Base-by-base conservation (phyloP, 2,329 filamentous ascomycete genomes). In the Coniochaeta hoffmannii region DNA sequence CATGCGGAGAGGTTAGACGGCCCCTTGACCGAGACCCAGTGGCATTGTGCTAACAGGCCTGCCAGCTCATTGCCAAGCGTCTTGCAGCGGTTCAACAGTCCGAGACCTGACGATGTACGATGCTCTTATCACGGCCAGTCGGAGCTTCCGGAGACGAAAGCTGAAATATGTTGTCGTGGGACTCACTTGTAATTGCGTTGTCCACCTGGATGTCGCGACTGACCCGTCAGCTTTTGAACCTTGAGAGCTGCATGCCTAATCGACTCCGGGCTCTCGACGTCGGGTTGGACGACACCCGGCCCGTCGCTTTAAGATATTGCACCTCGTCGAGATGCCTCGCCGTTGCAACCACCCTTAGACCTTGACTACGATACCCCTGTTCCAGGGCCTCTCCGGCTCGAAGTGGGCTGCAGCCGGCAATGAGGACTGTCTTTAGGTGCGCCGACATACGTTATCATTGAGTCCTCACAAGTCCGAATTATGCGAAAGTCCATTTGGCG, bases 401-500 rank as follows among this genome's bases (percentile, higher is more conserved):
- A 9, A 66, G 67, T 11, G 68, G 65, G 1, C 66, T 69, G 57
- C 69, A 71, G 55, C 69, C 69, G 0, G 69, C 69, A n/a, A 72
- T 60, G 4, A 71, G 58, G 14, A 70, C 63, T 1, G 63, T 67
- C 32, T 56, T 60, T 15, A 56, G 59, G 38, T 19, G 17, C 3
- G 38, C 38, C n/a, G n/a, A n/a, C 38, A 44, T 44, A 26, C 17
- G 17, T 22, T 26, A 44, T 7, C 17, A 41, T 19, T 32, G n/a
- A 32, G 30, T 32, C 7, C 30, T 32, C 30, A 12, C n/a, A 32
- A 12, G 30, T 32, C 12, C 30, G 12, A 32, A 32, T 32, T n/a
- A n/a, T n/a, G n/a, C n/a, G n/a, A n/a, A n/a, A n/a, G n/a, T n/a
- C n/a, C n/a, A n/a, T n/a, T n/a, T n/a, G n/a, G n/a, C n/a, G n/a